Evolutionary conservation across 1,284 basidiomycete genomes (phyloP), one percentile per base, ranked within the genome.

Genomic region (Ceratobasidium papillatum): DNA sequence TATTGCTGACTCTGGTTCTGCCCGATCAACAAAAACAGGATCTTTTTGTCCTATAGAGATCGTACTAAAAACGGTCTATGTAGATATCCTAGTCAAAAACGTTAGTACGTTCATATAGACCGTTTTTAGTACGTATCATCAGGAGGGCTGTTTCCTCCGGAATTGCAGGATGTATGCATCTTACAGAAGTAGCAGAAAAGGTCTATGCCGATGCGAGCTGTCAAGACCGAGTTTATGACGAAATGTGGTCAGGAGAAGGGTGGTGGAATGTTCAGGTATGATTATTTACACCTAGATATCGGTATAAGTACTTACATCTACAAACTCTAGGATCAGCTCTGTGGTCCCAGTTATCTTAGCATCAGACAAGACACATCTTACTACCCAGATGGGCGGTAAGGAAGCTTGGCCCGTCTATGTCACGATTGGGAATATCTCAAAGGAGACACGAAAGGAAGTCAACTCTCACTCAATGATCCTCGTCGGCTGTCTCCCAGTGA

Each of bases 391-490:
- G 12, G 76, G 77, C 12, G 62, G 72, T 19, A 76, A 75, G 34
- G 22, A 41, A 22, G 75, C 75, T 0, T 76, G 74, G 59, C 75
- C 77, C 1, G 73, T 77, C 14, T 77, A 77, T 54, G 11, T 76
- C 0, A 69, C 75, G 0, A 69, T 77, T n/a, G 74, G 77, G 0
- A 77, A 77, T 45, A 51, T 66, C 3, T 19, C 4, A 12, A 54
- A 51, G 27, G 14, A 34, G 5, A 36, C 32, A 22, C 17, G 27
- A n/a, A 17, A 27, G 22, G 8, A 19, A 19, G n/a, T 66, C n/a
- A 38, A 36, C 30, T 36, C 32, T 30, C 49, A 38, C 9, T 27
- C 64, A 2, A n/a, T 47, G 2, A 4, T 52, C 12, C n/a, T 66
- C 7, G 14, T 66, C 22, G 64, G 47, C 1, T 52, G 38, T 17